A percentile compares a stretch with the other conserved stretches of the same genome.
Conservation (phyloP, 1,139 yeast genomes). For the Pichia sp. region DNA sequence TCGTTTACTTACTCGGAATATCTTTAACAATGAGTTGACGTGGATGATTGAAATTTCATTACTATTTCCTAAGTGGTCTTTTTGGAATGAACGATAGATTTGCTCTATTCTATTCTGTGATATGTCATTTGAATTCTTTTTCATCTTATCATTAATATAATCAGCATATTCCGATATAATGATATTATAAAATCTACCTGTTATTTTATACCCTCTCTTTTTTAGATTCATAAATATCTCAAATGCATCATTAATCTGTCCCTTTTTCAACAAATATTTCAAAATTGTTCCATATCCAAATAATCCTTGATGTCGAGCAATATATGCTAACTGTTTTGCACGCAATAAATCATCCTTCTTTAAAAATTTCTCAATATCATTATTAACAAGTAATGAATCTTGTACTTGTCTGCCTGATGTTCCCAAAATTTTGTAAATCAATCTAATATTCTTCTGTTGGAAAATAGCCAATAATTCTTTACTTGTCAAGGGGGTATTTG, state of each 20-base stretch:
- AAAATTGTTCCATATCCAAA: conserved; percentile 59
- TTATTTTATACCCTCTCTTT: conserved; percentile 51
- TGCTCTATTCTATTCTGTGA: conserved; percentile 25
- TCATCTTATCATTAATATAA: conserved; percentile 11
- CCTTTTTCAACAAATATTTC: conserved; percentile 40
- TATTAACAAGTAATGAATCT: conserved; percentile 50
- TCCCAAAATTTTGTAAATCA: conserved; percentile 50
- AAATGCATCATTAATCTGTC: conserved; percentile 40
- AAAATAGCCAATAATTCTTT: conserved; percentile 28
- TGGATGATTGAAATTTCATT: conserved; percentile 24
- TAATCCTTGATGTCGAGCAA: conserved; percentile 45
- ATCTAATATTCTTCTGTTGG: conserved; percentile 35
- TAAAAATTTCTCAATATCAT: conserved; percentile 47
- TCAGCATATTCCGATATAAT: conserved; percentile 53
- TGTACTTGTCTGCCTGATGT: conserved; percentile 47
- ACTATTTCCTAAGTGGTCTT: conserved; percentile 16
- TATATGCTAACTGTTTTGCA: conserved; percentile 46
- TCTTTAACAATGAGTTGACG: conserved; percentile 32
- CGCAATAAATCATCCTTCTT: conserved; percentile 42
- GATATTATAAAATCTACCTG: conserved; percentile 49
- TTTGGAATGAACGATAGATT: conserved; percentile 22
- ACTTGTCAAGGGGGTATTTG: conserved; percentile 26
- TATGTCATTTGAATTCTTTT: conserved; percentile 16
- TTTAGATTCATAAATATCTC: conserved; percentile 47
- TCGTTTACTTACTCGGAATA: conserved; percentile 29